These are phyloP conservation scores for Candida piceae DNA, from an alignment of 805 yeast species.

Conservation along the genomic window DNA sequence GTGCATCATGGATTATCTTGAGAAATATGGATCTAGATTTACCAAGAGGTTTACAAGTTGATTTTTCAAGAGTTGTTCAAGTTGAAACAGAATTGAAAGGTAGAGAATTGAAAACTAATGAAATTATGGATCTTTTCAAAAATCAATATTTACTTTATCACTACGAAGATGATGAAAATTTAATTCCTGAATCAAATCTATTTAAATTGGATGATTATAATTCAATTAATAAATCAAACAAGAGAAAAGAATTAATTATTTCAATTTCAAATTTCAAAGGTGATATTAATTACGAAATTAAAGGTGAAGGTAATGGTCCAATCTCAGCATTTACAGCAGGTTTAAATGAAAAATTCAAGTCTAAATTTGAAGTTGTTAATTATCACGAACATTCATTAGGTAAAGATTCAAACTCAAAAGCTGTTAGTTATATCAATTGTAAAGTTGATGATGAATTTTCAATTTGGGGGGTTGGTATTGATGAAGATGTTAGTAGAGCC, in stretches of 20 bases:
- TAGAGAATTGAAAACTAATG: slow-evolving; percentile 61
- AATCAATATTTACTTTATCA: slow-evolving; percentile 44
- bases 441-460: slow-evolving; percentile 21
- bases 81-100: slow-evolving; percentile 63
- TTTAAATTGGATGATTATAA: slow-evolving; percentile 24
- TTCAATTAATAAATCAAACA: slow-evolving; percentile 31
- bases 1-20: slow-evolving; percentile 78
- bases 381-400: slow-evolving; percentile 83
- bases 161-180: slow-evolving; percentile 23
- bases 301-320: slow-evolving; percentile 79
- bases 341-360: slow-evolving; percentile 41
- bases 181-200: slow-evolving; percentile 13
- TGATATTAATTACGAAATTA: slow-evolving; percentile 25
- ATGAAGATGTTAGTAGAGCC: slow-evolving; percentile 53
- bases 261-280: slow-evolving; percentile 43
- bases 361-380: slow-evolving; percentile 54
- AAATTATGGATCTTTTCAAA: slow-evolving; percentile 63
- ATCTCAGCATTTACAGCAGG: slow-evolving; percentile 72
- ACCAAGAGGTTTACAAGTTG: slow-evolving; percentile 67
- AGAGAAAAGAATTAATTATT: slow-evolving; percentile 41
- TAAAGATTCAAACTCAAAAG: slow-evolving; percentile 61
- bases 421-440: slow-evolving; percentile 64
- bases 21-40: slow-evolving; percentile 67
- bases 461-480: slow-evolving; percentile 55
- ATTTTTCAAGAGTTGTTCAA: slow-evolving; percentile 68